phyloP scores from a whole-genome alignment of 2,329 filamentous ascomycete genomes.

The Didymella exigua region DNA sequence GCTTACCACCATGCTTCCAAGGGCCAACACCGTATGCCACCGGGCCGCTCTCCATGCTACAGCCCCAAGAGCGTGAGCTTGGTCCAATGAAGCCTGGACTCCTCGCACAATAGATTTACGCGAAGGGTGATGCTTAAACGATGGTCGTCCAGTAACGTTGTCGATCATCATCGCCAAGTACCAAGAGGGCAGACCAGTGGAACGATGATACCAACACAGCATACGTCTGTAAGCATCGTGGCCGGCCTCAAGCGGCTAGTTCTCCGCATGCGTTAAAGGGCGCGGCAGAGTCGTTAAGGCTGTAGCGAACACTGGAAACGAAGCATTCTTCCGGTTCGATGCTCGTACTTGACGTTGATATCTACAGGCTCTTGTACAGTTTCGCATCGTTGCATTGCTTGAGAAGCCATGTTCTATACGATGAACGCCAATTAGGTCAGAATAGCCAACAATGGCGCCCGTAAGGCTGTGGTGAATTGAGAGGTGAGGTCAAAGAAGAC shows the following conservation, averaged over 20 bases:
- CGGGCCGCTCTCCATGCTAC: slow-evolving; percentile 14
- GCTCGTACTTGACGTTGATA: not conserved
- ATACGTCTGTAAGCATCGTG: slow-evolving; percentile 21
- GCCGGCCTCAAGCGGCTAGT: slow-evolving; percentile 24
- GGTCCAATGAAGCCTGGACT: slow-evolving; percentile 22
- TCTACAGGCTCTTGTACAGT: not conserved
- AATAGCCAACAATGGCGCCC: not conserved
- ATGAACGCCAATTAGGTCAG: not conserved
- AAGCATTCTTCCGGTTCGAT: not conserved
- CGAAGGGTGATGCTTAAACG: slow-evolving; percentile 22
- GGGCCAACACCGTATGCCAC: slow-evolving; percentile 15
- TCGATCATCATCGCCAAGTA: slow-evolving; percentile 25
- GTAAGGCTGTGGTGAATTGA: not conserved
- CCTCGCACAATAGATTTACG: slow-evolving; percentile 22
- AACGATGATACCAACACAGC: slow-evolving; percentile 26
- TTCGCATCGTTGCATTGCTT: not conserved
- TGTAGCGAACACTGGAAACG: slow-evolving; percentile 6
- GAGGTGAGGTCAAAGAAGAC: slow-evolving; percentile 26
- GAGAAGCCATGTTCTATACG: not conserved
- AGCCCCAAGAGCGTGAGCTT: slow-evolving; percentile 11
- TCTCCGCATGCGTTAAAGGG: slow-evolving; percentile 17
- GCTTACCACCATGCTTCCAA: slow-evolving; percentile 25
- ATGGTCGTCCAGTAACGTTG: slow-evolving; percentile 24
- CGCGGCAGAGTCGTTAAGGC: slow-evolving; percentile 22
- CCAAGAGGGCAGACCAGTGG: slow-evolving; percentile 20